phyloP scores from a whole-genome alignment of 1,284 basidiomycete genomes.

The Papiliotrema terrestris region DNA sequence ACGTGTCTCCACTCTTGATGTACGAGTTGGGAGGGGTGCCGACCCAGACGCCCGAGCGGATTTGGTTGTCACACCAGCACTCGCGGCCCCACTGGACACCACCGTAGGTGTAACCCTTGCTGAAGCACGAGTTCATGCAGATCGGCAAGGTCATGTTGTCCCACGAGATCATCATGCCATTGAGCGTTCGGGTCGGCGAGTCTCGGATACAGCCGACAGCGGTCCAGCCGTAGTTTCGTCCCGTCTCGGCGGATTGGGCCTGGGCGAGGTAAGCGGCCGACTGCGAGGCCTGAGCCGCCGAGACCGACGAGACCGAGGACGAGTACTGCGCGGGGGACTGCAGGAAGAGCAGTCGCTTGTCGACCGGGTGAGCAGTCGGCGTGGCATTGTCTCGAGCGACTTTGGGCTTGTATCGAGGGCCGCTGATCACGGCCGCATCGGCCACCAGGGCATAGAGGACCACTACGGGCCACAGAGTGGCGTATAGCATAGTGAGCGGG shows the following conservation, averaged over 20 bases:
- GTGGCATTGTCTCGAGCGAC: neutral
- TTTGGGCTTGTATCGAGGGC: neutral
- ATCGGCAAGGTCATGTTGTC: conserved; percentile 25
- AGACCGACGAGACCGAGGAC: too few relatives aligned
- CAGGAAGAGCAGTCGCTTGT: too few relatives aligned
- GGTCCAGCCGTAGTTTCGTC: conserved; percentile 4
- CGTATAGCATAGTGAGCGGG: neutral
- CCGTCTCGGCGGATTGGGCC: neutral
- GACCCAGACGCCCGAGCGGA: neutral
- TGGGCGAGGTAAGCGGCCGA: neutral
- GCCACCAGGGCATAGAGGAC: neutral
- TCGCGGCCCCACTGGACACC: conserved; percentile 33
- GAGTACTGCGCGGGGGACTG: too few relatives aligned
- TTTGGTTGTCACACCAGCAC: conserved; percentile 29
- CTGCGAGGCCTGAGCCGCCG: neutral
- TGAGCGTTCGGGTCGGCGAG: conserved; percentile 2
- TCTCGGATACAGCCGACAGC: conserved; percentile 5
- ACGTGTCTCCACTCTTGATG: conserved; percentile 9
- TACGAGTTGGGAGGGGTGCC: neutral
- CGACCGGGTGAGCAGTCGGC: neutral
- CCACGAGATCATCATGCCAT: neutral
- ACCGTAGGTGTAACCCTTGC: conserved; percentile 28
- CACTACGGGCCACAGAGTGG: neutral
- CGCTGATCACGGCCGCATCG: neutral
- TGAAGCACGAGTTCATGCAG: conserved; percentile 24